phyloP scores from a whole-genome alignment of 2,329 filamentous ascomycete species.

The Lecanicillium sp. region DNA sequence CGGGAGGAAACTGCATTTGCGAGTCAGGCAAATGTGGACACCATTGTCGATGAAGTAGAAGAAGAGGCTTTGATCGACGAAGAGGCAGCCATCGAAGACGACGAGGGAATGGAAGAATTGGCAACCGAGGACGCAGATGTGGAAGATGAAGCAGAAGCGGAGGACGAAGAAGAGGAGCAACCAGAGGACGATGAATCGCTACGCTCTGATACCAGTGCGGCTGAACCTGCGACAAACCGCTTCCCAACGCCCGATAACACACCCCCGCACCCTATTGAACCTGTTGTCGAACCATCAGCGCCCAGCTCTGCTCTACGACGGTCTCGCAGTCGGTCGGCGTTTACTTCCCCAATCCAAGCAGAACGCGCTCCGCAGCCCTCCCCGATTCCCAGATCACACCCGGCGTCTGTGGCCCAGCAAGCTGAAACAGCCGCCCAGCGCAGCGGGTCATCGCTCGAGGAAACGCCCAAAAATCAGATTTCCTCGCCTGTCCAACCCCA shows the following conservation, averaged over 20 bases:
- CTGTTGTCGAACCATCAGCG: neutral
- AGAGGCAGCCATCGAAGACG: neutral
- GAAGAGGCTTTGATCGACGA: neutral
- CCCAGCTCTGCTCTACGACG: neutral
- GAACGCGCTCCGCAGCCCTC: neutral
- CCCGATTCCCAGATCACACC: neutral
- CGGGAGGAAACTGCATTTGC: too few relatives aligned
- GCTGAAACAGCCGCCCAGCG: constrained; percentile 2
- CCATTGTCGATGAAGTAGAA: neutral
- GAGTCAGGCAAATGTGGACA: neutral
- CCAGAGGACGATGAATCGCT: constrained; percentile 14
- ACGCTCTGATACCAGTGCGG: neutral
- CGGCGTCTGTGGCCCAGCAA: neutral
- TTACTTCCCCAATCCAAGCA: neutral
- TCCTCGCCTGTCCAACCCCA: constrained; percentile 32
- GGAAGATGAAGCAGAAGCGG: neutral
- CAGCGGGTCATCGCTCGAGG: constrained; percentile 20
- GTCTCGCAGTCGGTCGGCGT: neutral
- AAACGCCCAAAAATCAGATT: constrained; percentile 32
- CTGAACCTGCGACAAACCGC: neutral
- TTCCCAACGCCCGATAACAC: neutral
- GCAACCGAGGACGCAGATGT: neutral
- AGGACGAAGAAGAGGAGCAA: constrained; percentile 13
- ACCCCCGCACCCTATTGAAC: neutral
- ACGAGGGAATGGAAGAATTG: neutral